A percentile compares a stretch with the other conserved stretches of the same genome.
These are phyloP conservation scores for Sophora flavescens DNA, from an alignment of 306 rosid genomes.

Conservation along the genomic window DNA sequence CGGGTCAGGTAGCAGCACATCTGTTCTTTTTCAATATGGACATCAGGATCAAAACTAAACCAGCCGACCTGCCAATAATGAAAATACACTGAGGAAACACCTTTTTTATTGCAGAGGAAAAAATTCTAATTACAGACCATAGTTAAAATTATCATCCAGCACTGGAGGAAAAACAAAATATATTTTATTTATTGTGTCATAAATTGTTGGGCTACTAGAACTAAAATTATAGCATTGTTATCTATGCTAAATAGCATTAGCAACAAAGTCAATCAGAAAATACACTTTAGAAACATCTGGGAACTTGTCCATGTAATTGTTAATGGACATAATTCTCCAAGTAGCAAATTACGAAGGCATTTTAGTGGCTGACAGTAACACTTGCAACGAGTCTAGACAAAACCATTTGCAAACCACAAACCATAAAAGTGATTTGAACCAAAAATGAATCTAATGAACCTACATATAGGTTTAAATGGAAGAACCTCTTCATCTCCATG, in stretches of 20 bases:
- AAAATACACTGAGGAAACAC: constrained; percentile 45
- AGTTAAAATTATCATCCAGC: constrained; percentile 29
- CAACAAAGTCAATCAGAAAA: constrained; percentile 29
- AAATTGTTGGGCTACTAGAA: constrained; percentile 19
- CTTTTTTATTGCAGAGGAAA: constrained; percentile 30
- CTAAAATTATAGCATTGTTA: constrained; percentile 20
- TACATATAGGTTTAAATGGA: constrained; percentile 68
- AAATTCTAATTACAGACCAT: constrained; percentile 16
- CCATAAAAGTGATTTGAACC: constrained; percentile 40
- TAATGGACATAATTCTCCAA: constrained; percentile 40
- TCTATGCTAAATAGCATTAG: constrained; percentile 2
- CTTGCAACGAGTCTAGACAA: constrained; percentile 32
- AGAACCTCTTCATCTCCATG: constrained; percentile 96
- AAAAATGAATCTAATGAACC: constrained; percentile 58
- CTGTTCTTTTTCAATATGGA: constrained; percentile 93
- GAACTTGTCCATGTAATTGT: constrained; percentile 29
- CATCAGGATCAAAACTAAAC: constrained; percentile 97
- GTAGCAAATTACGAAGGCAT: constrained; percentile 33
- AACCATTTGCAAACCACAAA: constrained; percentile 44
- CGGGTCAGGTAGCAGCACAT: constrained; percentile 98
- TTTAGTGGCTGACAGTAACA: constrained; percentile 27
- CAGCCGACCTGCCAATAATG: constrained; percentile 79
- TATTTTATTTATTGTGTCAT: neutral
- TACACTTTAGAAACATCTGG: constrained; percentile 25
- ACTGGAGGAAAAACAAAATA: constrained; percentile 33